A percentile compares a stretch with the other conserved stretches of the same genome.
Evolutionary conservation across 768 basidiomycete species (phyloP).

Genomic region (Pleurotus ostreatus): DNA sequence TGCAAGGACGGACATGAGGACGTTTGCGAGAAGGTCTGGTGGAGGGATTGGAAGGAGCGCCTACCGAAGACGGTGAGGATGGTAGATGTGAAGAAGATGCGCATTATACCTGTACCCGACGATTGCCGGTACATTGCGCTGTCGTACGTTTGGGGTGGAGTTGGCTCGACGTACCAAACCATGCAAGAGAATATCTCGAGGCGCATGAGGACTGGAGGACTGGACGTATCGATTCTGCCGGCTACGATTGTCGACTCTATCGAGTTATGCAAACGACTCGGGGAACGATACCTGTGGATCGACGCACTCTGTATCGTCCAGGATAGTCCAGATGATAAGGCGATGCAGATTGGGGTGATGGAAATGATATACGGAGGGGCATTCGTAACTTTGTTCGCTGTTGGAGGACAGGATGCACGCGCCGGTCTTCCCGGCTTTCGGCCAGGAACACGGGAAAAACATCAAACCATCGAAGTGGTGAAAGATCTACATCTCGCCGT

Average conservation of each 20-base stretch:
- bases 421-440: not conserved
- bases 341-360: not conserved
- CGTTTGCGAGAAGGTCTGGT: not conserved
- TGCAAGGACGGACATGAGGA: not conserved
- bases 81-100: not conserved
- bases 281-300: not conserved
- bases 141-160: conserved; percentile 6
- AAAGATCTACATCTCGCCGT: not conserved
- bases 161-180: not conserved
- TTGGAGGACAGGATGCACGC: not conserved
- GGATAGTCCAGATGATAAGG: not conserved
- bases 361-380: conserved; percentile 1
- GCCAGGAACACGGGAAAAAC: not conserved
- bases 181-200: not conserved
- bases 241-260: not conserved
- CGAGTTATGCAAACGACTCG: not conserved
- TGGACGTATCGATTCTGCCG: not conserved
- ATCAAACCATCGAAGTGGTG: not conserved
- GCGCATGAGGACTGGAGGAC: not conserved
- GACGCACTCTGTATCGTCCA: not conserved
- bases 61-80: conserved; percentile 2
- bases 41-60: not conserved
- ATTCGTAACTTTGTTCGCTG: not conserved
- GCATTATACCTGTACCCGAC: not conserved
- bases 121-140: not conserved